Percentiles rank a stretch among this genome's conserved stretches.
These are phyloP conservation scores for Penicillium canescens DNA, from an alignment of 495 filamentous ascomycete genomes.

Conservation along the genomic window DNA sequence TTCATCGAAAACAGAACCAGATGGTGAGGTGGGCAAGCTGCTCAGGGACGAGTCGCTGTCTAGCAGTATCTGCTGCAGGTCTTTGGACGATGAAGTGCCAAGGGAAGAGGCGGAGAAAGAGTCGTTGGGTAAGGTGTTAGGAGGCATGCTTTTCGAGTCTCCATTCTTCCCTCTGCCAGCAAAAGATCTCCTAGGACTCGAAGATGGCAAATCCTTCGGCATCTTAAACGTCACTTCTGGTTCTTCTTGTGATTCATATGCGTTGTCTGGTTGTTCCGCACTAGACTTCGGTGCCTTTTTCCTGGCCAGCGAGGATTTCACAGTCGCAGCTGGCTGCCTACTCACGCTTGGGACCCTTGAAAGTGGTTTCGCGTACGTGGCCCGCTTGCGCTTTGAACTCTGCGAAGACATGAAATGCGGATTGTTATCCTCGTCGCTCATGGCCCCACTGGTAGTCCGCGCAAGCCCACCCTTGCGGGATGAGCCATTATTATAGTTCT, in stretches of 20 bases:
- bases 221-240: conserved; percentile 25
- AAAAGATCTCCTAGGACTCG: conserved; percentile 17
- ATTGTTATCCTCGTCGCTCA: conserved; percentile 18
- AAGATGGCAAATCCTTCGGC: conserved; percentile 24
- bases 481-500: conserved; percentile 8
- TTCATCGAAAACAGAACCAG: not conserved
- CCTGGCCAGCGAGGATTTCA: conserved; percentile 4
- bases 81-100: conserved; percentile 12
- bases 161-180: not conserved
- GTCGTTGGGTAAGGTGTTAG: conserved; percentile 12
- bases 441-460: conserved; percentile 2
- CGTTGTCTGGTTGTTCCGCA: conserved; percentile 2
- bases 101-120: conserved; percentile 26
- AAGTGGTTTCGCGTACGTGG: not conserved
- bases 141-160: conserved; percentile 19
- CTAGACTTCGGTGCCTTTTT: not conserved
- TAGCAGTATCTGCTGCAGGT: not conserved
- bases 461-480: not conserved
- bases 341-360: conserved; percentile 13
- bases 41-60: conserved; percentile 17
- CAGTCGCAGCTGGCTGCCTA: conserved; percentile 14
- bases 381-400: not conserved
- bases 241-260: conserved; percentile 11
- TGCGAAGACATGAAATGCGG: conserved; percentile 19
- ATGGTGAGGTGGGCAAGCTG: conserved; percentile 6